Conservation (phyloP, 495 filamentous ascomycete genomes). For the Aspergillus funiculosus region DNA sequence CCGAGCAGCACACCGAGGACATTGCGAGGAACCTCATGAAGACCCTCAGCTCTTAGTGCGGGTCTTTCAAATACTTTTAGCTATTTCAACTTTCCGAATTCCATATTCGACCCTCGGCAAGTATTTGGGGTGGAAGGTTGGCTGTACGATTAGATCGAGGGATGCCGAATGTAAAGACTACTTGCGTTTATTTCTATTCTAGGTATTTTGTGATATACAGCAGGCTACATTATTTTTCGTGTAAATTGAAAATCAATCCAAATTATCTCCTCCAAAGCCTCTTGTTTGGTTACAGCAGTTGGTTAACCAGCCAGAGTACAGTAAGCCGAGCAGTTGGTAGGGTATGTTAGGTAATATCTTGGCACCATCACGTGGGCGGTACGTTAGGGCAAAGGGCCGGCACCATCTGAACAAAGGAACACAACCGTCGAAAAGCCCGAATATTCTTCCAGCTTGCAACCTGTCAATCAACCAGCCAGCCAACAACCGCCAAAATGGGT, state of each 20-base stretch:
- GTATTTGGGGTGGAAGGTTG: slow-evolving; percentile 21
- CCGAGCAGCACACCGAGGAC: slow-evolving; percentile 21
- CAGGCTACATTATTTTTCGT: slow-evolving; percentile 19
- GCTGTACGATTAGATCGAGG: slow-evolving; percentile 39
- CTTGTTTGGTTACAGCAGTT: no score
- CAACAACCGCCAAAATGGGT: slow-evolving; percentile 79
- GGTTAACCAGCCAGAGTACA: no score
- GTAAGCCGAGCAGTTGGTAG: neutral
- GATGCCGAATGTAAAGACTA: slow-evolving; percentile 31
- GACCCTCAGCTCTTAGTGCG: slow-evolving; percentile 16
- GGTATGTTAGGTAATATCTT: no score
- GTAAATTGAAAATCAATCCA: neutral
- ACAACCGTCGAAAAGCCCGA: slow-evolving; percentile 20
- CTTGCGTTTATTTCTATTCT: slow-evolving; percentile 17
- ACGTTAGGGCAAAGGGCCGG: slow-evolving; percentile 8
- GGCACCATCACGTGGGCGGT: slow-evolving; percentile 13
- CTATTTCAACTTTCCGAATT: slow-evolving; percentile 2
- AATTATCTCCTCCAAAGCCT: no score
- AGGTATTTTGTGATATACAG: slow-evolving; percentile 32
- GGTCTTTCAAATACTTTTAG: neutral
- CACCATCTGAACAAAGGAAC: slow-evolving; percentile 11
- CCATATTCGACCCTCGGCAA: neutral
- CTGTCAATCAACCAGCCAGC: slow-evolving; percentile 17
- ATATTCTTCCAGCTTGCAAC: slow-evolving; percentile 36
- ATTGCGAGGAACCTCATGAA: slow-evolving; percentile 33